A percentile compares a stretch with the other conserved stretches of the same genome.
Conservation (phyloP, 805 yeast genomes). For the Yarrowia porcina region DNA sequence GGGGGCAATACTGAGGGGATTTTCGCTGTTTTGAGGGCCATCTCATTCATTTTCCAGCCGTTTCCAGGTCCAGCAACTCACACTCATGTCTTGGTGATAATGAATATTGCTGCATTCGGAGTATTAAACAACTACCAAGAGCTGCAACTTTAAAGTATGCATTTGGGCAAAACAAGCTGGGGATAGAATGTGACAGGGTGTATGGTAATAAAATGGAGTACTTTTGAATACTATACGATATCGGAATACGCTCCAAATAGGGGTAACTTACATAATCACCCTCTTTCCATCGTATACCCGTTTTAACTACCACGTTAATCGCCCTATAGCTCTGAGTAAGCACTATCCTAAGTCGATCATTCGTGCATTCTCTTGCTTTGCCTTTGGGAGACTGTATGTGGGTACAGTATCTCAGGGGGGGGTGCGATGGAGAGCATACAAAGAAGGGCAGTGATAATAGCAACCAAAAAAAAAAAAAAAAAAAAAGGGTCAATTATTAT, state of each 20-base stretch:
- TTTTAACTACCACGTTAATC: too few relatives aligned
- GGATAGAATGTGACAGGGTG: conserved; percentile 2
- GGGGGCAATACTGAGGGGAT: too few relatives aligned
- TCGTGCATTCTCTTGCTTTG: not conserved
- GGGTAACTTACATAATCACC: too few relatives aligned
- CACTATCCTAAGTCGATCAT: not conserved
- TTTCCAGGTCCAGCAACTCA: not conserved
- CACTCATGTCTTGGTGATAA: conserved; percentile 17
- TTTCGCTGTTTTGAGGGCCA: not conserved
- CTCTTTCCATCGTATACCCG: too few relatives aligned
- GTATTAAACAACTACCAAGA: not conserved
- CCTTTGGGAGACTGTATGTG: not conserved
- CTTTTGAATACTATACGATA: too few relatives aligned
- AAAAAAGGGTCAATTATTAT: not conserved
- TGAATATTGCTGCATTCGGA: conserved; percentile 7
- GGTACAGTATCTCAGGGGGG: conserved; percentile 8
- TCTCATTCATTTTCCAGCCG: not conserved
- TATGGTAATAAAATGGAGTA: too few relatives aligned
- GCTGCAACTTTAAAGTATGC: conserved; percentile 3
- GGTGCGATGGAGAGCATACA: not conserved
- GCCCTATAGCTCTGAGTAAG: not conserved
- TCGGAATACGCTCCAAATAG: too few relatives aligned
- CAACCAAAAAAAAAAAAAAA: not conserved
- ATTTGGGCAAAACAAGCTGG: conserved; percentile 1
- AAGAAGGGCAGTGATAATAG: not conserved